Evolutionary conservation across 306 rosid genomes (phyloP), one percentile per base, ranked within the genome.

Genomic region (Rubus idaeus): DNA sequence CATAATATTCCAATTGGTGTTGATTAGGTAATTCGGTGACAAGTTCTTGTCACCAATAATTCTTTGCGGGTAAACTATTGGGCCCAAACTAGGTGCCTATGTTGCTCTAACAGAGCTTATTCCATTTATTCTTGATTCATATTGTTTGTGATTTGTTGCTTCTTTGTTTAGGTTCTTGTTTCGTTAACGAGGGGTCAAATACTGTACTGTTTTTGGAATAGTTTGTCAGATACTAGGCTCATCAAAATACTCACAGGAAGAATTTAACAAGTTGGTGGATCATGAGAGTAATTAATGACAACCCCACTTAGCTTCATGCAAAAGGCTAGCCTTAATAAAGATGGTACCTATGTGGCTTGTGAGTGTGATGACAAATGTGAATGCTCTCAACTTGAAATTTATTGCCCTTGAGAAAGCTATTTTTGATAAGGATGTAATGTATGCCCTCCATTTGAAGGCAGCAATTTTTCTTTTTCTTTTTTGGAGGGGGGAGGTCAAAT

Each of bases 221-320:
- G 35, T 52, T 56, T 3, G 71, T 1, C 9, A 39, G 9, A 42
- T n/a, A 20, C 47, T 42, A 39, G 42, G 68, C 53, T 39, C 12
- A 40, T 23, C 20, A 68, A 46, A 74, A 52, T 46, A 76, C 12
- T 35, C 21, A 62, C 74, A 7, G 73, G 73, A 20, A 57, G 75
- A 10, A 21, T 51, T 62, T 70, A 71, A 17, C 17, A 44, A 70
- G 78, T 50, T 21, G 85, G 26, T 78, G 84, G 81, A 55, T 41
- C 74, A 69, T 55, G 26, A 26, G 73, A 81, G 72, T 84, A 72
- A 85, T 87, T 86, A 78, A 85, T 78, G 83, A 65, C 64, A 64
- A 30, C 49, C 37, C 67, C 68, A 61, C 70, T 23, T 26, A 20
- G 39, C 79, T 44, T 9, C 63, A 46, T 70, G 37, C 5, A 47